Evolutionary conservation across 2,329 filamentous ascomycete species (phyloP).

Genomic region (Mycosphaerella sp.): DNA sequence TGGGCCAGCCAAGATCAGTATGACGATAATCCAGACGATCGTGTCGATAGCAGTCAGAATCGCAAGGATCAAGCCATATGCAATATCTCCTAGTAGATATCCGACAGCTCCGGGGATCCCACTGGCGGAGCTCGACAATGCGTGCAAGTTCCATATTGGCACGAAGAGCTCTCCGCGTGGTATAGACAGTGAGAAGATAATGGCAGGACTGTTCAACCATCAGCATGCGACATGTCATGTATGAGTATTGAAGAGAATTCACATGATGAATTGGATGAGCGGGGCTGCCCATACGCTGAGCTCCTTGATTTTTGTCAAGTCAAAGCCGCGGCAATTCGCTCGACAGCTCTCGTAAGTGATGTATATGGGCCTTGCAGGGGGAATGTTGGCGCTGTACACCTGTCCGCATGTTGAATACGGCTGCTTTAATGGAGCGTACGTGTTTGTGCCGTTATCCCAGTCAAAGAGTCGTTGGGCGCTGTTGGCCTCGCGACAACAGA

Average conservation of each 20-base stretch:
- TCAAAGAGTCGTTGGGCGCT: neutral
- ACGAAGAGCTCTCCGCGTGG: slow-evolving; percentile 5
- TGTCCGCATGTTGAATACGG: slow-evolving; percentile 4
- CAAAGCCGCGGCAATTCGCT: slow-evolving; percentile 3
- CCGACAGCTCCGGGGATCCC: neutral
- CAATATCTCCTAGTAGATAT: neutral
- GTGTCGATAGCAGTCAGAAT: slow-evolving; percentile 3
- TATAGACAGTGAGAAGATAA: slow-evolving; percentile 5
- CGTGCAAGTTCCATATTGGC: neutral
- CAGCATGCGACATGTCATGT: neutral
- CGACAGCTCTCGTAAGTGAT: slow-evolving; percentile 1
- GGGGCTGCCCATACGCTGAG: slow-evolving; percentile 5
- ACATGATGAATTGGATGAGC: slow-evolving; percentile 4
- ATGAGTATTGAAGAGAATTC: neutral
- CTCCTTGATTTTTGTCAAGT: neutral
- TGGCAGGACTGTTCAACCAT: neutral
- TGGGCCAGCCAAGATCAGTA: slow-evolving; percentile 3
- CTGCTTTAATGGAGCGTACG: neutral
- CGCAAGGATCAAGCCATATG: neutral
- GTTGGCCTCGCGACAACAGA: neutral
- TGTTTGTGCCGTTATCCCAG: neutral
- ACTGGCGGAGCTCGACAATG: neutral
- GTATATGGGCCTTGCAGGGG: slow-evolving; percentile 3
- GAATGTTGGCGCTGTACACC: neutral
- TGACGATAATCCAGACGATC: slow-evolving; percentile 6